Conservation (phyloP, 75 land plant genomes). For the Larix kaempferi region DNA sequence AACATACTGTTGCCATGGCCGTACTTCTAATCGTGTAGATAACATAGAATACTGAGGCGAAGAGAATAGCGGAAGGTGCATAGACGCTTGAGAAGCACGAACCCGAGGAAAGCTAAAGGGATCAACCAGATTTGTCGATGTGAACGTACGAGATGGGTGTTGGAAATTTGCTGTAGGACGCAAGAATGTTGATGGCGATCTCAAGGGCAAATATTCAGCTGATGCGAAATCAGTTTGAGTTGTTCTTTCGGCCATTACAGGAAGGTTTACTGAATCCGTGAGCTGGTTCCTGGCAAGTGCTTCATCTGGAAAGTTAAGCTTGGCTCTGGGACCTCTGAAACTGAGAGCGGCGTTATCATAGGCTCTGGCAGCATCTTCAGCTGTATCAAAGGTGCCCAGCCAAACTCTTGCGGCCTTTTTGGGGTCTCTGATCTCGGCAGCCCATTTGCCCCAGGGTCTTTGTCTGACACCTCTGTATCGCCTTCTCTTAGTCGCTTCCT, state of each 20-base stretch:
- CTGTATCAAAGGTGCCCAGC: slow-evolving; percentile 20
- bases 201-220: too few species aligned
- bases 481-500: background rate
- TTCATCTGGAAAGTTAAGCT: slow-evolving; percentile 19
- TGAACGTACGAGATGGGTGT: background rate
- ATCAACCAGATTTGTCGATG: background rate
- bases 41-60: background rate
- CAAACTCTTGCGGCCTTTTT: slow-evolving; percentile 16
- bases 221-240: background rate
- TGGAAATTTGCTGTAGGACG: background rate
- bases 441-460: slow-evolving; percentile 15
- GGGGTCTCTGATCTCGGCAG: slow-evolving; percentile 16
- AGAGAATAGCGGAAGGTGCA: background rate
- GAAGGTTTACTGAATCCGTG: background rate
- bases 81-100: background rate
- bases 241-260: background rate
- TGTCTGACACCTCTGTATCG: slow-evolving; percentile 10
- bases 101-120: too few species aligned
- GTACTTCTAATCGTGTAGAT: background rate
- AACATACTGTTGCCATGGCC: background rate
- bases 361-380: slow-evolving; percentile 17
- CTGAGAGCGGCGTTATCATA: slow-evolving; percentile 11
- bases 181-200: background rate
- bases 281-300: background rate
- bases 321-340: slow-evolving; percentile 14